Percentiles rank a stretch among this genome's conserved stretches.
phyloP scores from a whole-genome alignment of 2,329 filamentous ascomycete genomes.

The Gnomoniopsis smithogilvyi region DNA sequence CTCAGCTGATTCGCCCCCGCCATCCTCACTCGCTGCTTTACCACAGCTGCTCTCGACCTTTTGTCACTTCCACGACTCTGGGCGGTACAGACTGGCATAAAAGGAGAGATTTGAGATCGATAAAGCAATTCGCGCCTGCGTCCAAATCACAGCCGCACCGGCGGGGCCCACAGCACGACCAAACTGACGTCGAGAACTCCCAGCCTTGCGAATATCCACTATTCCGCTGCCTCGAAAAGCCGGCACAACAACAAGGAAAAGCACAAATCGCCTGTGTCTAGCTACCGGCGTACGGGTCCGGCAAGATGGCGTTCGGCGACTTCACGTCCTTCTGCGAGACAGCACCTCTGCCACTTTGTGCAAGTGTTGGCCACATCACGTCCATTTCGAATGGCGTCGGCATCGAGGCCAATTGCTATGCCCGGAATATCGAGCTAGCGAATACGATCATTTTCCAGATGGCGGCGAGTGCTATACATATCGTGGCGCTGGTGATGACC shows the following conservation, averaged over 20 bases:
- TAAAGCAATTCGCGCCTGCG: neutral
- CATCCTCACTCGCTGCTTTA: neutral
- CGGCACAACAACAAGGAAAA: too few relatives aligned
- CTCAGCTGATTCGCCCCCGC: neutral
- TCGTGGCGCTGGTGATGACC: conserved; percentile 85
- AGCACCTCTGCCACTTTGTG: conserved; percentile 82
- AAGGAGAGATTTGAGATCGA: neutral
- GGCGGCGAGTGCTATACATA: conserved; percentile 88
- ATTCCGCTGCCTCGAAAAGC: neutral
- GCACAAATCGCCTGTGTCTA: neutral
- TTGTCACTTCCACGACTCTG: neutral
- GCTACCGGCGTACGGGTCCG: neutral
- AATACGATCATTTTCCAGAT: conserved; percentile 99
- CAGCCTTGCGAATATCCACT: conserved; percentile 3
- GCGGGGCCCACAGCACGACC: neutral
- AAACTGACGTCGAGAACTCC: neutral
- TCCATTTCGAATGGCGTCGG: conserved; percentile 66
- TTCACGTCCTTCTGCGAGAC: conserved; percentile 84
- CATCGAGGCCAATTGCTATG: conserved; percentile 88
- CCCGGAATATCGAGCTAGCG: conserved; percentile 89
- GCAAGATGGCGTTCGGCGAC: conserved; percentile 83
- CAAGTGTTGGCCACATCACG: conserved; percentile 74
- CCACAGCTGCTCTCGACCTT: neutral
- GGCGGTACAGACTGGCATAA: neutral
- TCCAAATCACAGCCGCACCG: conserved; percentile 1